Evolutionary conservation across 2,329 filamentous ascomycete genomes (phyloP), one percentile per base, ranked within the genome.

Genomic region (Monosporascus sp.): DNA sequence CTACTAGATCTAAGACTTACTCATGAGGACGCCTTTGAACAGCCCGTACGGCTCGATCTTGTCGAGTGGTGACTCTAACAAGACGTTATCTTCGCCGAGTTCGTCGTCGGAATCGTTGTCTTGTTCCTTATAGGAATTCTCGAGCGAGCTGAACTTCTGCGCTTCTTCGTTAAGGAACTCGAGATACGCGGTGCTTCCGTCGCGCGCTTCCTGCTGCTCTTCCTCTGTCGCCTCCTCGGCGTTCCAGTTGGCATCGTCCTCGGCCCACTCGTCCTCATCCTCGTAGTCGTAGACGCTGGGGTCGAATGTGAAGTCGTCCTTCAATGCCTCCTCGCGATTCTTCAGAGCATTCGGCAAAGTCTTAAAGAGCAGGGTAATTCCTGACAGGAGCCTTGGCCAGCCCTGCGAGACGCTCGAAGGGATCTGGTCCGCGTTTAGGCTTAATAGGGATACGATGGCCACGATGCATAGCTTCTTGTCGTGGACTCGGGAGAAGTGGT

Each of bases 391-490:
- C 64, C 94, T 83, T 8, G 93, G 93, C 94, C 94, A 99, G 51
- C 94, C 94, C 60, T 91, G 89, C 60, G 95, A 91, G 28, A 99
- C 89, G 66, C 92, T 97, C n/a, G 82, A 77, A 1, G 94, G 94
- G 7, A 99, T 88, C 65, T 95, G 88, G 51, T 89, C 86, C 11
- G 86, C 85, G 57, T 82, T 84, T 54, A 99, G 74, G 46, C 86
- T 89, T 50, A 99, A 82, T 11, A 99, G 82, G 6, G 91, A 82
- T 55, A 89, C 87, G 63, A 99, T 97, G 47, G 92, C 93, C 18
- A 92, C 89, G 63, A 99, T 97, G 58, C 91, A 97, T 26, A 99
- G 79, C 78, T 97, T 99, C 82, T 99, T 99, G 77, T 99, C 94
- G 69, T 99, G 94, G 2, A 99, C 94, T 43, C 94, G 84, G 50